Conservation (phyloP, 495 filamentous ascomycete species). For the Penicillium argentinense region DNA sequence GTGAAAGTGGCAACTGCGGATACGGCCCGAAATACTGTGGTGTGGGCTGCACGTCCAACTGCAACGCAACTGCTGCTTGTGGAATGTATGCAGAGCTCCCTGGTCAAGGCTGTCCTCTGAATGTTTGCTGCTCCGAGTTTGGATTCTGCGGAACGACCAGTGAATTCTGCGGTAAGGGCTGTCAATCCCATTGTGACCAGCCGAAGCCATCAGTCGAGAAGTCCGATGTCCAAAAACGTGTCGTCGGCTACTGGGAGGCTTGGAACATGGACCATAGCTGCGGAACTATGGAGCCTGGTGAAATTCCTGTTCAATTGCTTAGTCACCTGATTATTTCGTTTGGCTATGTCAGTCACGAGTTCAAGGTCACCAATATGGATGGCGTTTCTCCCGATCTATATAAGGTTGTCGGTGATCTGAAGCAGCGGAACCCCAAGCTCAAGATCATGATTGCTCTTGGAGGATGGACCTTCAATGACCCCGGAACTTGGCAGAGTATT, state of each 20-base stretch:
- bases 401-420: slow-evolving; percentile 37
- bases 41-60: slow-evolving; percentile 24
- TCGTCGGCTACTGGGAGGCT: slow-evolving; percentile 18
- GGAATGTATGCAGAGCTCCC: slow-evolving; percentile 11
- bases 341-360: slow-evolving; percentile 20
- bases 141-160: slow-evolving; percentile 24
- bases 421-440: slow-evolving; percentile 24
- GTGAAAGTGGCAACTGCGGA: no score
- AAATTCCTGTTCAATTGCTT: slow-evolving; percentile 10
- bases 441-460: slow-evolving; percentile 46
- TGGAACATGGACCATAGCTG: slow-evolving; percentile 3
- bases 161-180: slow-evolving; percentile 19
- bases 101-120: slow-evolving; percentile 26
- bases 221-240: not conserved
- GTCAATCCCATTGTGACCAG: not conserved
- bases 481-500: slow-evolving; percentile 15
- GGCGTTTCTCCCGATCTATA: slow-evolving; percentile 2
- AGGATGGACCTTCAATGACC: slow-evolving; percentile 40
- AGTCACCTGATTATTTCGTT: slow-evolving; percentile 44
- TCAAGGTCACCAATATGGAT: not conserved
- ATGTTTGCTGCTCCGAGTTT: slow-evolving; percentile 35
- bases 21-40: no score
- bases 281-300: not conserved
- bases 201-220: slow-evolving; percentile 1
- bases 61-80: slow-evolving; percentile 27